phyloP scores from a whole-genome alignment of 148 eudicot genomes.

The Arctostaphylos glauca region DNA sequence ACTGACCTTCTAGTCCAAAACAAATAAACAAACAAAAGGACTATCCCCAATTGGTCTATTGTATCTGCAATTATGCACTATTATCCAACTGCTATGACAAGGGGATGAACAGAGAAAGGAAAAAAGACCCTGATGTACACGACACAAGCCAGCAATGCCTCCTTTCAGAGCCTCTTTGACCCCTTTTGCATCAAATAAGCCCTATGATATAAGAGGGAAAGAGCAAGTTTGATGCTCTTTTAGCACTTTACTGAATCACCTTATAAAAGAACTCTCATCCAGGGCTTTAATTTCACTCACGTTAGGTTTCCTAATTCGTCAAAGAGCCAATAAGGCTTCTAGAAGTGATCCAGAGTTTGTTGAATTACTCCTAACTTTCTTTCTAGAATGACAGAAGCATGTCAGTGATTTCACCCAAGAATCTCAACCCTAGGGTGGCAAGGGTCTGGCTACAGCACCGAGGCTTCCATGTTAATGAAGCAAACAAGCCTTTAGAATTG shows the following conservation, averaged over 20 bases:
- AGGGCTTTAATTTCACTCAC: too few species aligned
- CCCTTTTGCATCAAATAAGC: too few species aligned
- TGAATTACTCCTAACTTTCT: too few species aligned
- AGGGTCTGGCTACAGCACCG: neutral
- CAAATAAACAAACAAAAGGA: neutral
- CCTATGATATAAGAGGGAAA: too few species aligned
- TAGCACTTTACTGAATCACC: too few species aligned
- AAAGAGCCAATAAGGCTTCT: too few species aligned
- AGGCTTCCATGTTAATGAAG: neutral
- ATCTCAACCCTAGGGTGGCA: neutral
- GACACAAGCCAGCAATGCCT: conserved; percentile 8
- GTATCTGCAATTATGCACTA: neutral
- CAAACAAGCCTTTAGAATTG: neutral
- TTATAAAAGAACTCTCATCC: too few species aligned
- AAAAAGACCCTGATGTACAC: neutral
- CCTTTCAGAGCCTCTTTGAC: neutral
- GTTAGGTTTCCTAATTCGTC: too few species aligned
- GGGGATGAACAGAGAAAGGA: neutral
- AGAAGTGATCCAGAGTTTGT: too few species aligned
- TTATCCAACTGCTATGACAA: neutral
- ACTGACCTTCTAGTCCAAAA: neutral
- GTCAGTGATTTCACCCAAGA: neutral
- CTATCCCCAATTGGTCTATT: neutral
- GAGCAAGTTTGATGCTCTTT: too few species aligned
- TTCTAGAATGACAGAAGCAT: too few species aligned